Evolutionary conservation across 75 land plant species (phyloP).

Genomic region (Larix kaempferi): DNA sequence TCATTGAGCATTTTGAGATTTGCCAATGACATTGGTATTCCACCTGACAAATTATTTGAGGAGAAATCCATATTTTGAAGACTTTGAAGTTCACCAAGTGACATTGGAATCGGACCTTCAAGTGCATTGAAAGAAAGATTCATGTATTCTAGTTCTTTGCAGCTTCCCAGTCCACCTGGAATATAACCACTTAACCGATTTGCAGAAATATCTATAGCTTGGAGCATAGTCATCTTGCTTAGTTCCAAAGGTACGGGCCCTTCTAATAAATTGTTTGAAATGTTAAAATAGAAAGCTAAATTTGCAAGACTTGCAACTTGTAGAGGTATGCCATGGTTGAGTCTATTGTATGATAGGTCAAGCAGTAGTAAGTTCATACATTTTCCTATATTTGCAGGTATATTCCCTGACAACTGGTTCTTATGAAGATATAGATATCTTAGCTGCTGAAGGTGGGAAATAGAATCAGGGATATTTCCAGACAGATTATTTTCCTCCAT

Average conservation of each 20-base stretch:
- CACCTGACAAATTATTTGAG: conserved; percentile 11
- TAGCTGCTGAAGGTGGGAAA: not conserved
- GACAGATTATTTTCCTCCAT: conserved; percentile 18
- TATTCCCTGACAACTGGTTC: conserved; percentile 14
- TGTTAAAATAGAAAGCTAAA: conserved; percentile 1
- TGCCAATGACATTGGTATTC: conserved; percentile 17
- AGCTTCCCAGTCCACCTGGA: conserved; percentile 19
- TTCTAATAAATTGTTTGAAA: conserved; percentile 6
- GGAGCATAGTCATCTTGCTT: conserved; percentile 1
- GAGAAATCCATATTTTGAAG: conserved; percentile 12
- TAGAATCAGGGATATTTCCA: conserved; percentile 15
- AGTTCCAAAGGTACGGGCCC: conserved; percentile 20
- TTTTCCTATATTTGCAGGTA: conserved; percentile 13
- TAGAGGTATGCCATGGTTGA: conserved; percentile 8
- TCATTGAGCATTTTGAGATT: conserved; percentile 2
- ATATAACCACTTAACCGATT: conserved; percentile 15
- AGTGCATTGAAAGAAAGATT: conserved; percentile 21
- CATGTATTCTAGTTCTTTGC: conserved; percentile 10
- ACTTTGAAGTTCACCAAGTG: conserved; percentile 1
- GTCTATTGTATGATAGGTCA: not conserved
- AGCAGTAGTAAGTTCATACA: conserved; percentile 13
- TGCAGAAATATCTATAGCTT: conserved; percentile 11
- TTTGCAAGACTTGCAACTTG: conserved; percentile 6
- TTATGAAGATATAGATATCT: conserved; percentile 12
- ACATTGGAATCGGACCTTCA: conserved; percentile 19